These are phyloP conservation scores for Alternaria dauci DNA, from an alignment of 2,329 filamentous ascomycete genomes.

Conservation along the genomic window DNA sequence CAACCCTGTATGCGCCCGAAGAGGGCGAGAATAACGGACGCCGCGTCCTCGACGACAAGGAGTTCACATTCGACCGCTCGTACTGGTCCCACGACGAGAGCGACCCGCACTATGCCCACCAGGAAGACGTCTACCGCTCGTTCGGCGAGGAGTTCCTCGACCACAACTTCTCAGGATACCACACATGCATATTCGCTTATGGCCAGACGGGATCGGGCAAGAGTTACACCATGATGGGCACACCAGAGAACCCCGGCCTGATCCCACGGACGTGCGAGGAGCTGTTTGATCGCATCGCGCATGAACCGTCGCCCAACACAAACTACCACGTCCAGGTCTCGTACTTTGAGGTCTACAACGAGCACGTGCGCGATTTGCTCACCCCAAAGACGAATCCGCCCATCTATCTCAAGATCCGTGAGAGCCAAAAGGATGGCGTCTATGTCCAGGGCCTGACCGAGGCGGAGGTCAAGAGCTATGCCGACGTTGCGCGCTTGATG, in stretches of 20 bases:
- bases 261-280: constrained; percentile 97
- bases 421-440: constrained; percentile 92
- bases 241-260: constrained; percentile 81
- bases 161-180: constrained; percentile 99
- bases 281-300: constrained; percentile 90
- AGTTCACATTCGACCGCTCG: constrained; percentile 95
- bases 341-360: constrained; percentile 99
- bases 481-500: constrained; percentile 91
- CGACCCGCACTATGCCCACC: constrained; percentile 87
- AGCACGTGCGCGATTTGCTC: constrained; percentile 94
- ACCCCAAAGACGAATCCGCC: constrained; percentile 81
- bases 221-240: constrained; percentile 98
- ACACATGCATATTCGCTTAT: constrained; percentile 99
- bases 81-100: constrained; percentile 91
- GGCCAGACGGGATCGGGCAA: constrained; percentile 98
- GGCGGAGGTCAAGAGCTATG: constrained; percentile 84
- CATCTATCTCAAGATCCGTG: constrained; percentile 95
- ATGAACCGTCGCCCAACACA: constrained; percentile 85
- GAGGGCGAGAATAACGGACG: constrained; percentile 68
- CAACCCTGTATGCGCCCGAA: constrained; percentile 77
- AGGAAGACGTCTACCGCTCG: constrained; percentile 92
- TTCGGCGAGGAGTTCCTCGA: constrained; percentile 97
- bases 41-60: constrained; percentile 83
- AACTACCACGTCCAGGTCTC: constrained; percentile 97
- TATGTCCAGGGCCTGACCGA: constrained; percentile 98